These are phyloP conservation scores for Neoconidiobolus thromboides DNA, from an alignment of 371 early-diverging fungal species.

Conservation along the genomic window DNA sequence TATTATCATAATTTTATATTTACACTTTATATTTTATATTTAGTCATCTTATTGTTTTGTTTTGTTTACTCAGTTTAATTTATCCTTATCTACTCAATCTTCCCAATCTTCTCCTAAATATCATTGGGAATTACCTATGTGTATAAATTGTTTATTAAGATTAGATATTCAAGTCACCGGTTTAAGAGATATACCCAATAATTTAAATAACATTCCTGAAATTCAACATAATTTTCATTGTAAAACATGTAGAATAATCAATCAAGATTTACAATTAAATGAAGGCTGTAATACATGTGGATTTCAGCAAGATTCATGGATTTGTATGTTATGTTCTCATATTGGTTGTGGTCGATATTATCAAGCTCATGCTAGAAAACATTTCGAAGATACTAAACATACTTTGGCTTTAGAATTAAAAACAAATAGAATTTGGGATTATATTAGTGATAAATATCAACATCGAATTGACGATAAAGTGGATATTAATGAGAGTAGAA, in stretches of 20 bases:
- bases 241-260: constrained; percentile 2
- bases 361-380: constrained; percentile 68
- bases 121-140: constrained; percentile 59
- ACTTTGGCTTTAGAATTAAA: constrained; percentile 78
- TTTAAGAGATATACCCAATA: constrained; percentile 15
- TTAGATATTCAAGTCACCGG: constrained; percentile 72
- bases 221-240: neutral
- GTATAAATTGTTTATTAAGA: constrained; percentile 84
- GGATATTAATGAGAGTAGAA: too few species aligned
- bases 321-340: constrained; percentile 84
- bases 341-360: constrained; percentile 61
- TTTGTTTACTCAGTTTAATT: neutral
- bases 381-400: constrained; percentile 61
- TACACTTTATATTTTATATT: neutral
- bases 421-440: constrained; percentile 94
- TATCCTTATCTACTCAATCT: neutral
- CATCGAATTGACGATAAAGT: constrained; percentile 43
- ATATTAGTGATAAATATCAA: constrained; percentile 81
- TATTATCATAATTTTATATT: neutral
- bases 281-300: constrained; percentile 55
- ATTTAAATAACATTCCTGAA: neutral
- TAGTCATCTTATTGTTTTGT: neutral
- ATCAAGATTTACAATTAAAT: constrained; percentile 5
- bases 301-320: constrained; percentile 66
- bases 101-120: too few species aligned